Evolutionary conservation across 805 yeast species (phyloP), one percentile per base, ranked within the genome.

Genomic region (Metschnikowia hibisci): DNA sequence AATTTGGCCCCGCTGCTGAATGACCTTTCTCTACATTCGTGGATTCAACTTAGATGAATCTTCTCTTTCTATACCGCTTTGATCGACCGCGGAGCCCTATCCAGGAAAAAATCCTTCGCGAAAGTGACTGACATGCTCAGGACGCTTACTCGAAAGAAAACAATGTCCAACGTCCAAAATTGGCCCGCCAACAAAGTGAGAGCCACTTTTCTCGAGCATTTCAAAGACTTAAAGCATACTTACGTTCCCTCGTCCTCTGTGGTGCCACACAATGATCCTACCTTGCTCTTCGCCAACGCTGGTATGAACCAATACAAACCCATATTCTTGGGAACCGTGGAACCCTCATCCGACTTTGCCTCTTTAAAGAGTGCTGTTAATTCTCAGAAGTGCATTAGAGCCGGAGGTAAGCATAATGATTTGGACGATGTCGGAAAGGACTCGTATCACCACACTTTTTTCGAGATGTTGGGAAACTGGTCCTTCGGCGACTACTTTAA

Each of bases 261-360:
- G 23, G 83, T 93, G 47, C 99, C 99, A 42, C 95, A 84, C 64
- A 97, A 93, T 70, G 99, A 93, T 63, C 99, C 99, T 41, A 91
- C 98, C 20, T 76, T 93, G 49, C 73, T 93, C 50, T 93, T 93
- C 62, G 96, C 99, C 61, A 93, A 93, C 63, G 99, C 99, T 46
- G 99, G 98, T 69, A 93, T 93, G 99, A 93, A 93, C 71, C 99
- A 93, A 73, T 93, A 90, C 69, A 93, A 93, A 68, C 96, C 99
- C 11, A 93, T 93, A 55, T 93, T 93, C 65, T 74, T 90, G 60
- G 99, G 99, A 43, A 90, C 97, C 8, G 97, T 89, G 36, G 98
- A 93, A 56, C 99, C 99, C 26, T 73, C 91, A 16, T 82, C 93
- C 34, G 93, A 89, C 38, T 85, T 91, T 60, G 83, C 88, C 56